Base-by-base conservation (phyloP, 1,139 yeast species). In the Lodderomyces parapsilosis region DNA sequence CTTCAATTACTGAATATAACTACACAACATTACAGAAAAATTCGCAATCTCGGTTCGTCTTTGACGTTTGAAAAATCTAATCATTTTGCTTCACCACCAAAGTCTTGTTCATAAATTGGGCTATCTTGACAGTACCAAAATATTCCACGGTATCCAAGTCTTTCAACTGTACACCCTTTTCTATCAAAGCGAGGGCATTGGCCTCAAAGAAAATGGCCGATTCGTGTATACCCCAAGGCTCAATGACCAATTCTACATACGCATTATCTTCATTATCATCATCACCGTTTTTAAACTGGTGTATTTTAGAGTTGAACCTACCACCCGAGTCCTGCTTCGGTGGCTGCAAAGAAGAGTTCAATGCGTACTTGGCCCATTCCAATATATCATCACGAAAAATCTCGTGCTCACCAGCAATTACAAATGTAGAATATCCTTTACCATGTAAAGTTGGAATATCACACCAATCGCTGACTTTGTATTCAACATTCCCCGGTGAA, bases 141-240 rank as follows among this genome's bases (percentile, higher is more conserved):
- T 54, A 65, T 46, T 59, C 56, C 1, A 50, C 43, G n/a, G 40
- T 38, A 41, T 61, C 59, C 9, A 63, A 24, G 4, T 52, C 49
- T 5, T 43, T 44, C 15, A 55, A 37, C 3, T 38, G 48, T 42
- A 46, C 44, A 18, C 43, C 43, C 15, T 42, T 14, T 35, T 45
- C 45, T 11, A 54, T 36, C 36, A 53, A 40, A 3, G 41, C 33
- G n/a, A 58, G 28, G 10, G 57, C 41, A 30, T 22, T 48, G 51
- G 61, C 57, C 46, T 72, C 78, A 43, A 67, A 59, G 47, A 66
- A 63, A 34, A 71, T 60, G 22, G 53, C 41, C 0, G 69, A 48
- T 51, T 71, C 78, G 51, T 73, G 78, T 18, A 71, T 57, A 3
- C 78, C 78, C 67, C 66, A 64, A 0, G 77, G 78, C 49, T 72